Base-by-base conservation (phyloP, 2,329 filamentous ascomycete species). In the Dothiorella sarmentorum region DNA sequence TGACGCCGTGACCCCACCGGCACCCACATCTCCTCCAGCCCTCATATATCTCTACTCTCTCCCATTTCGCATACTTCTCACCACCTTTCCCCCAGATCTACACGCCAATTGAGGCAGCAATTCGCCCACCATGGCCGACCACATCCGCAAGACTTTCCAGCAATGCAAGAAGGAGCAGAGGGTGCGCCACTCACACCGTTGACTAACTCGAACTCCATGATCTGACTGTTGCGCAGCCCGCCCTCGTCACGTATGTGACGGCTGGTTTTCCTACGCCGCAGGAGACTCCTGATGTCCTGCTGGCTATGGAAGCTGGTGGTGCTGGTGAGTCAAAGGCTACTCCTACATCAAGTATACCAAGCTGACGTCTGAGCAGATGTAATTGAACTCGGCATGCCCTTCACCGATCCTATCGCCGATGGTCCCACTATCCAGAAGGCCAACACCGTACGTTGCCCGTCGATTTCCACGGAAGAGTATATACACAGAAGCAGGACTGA, bases 381-480 rank as follows among this genome's bases (percentile, higher is more conserved):
- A 61, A 95, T 99, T 69, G 94, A 99, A 76, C 85, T 99, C 65
- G 94, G 93, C 63, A 86, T 96, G 59, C 94, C 94, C 55, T 99
- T 99, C 78, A 97, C 93, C 68, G 94, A 99, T 73, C 94, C 94
- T 60, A 97, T 97, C 75, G 94, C 93, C 66, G 94, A 99, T 75
- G 94, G 94, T 26, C 94, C 94, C 33, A 97, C 92, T 4, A 97
- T 99, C 65, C 94, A 99, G 78, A 94, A 86, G 63, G 85, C 94
- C 64, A 99, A 99, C 77, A 97, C 91, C 38, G 85, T 86, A 78
- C 68, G 75, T 70, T 67, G 64, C 67, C 58, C 17, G 7, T 2
- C 13, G 11, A n/a, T 11, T 6, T n/a, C 20, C 22, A n/a, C 31
- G 29, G n/a, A 3, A 18, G 13, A 1, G 4, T 13, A 1, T 10